Evolutionary conservation across 108 stramenopile genomes (phyloP), one percentile per base, ranked within the genome.

Genomic region (Seminavis robusta): DNA sequence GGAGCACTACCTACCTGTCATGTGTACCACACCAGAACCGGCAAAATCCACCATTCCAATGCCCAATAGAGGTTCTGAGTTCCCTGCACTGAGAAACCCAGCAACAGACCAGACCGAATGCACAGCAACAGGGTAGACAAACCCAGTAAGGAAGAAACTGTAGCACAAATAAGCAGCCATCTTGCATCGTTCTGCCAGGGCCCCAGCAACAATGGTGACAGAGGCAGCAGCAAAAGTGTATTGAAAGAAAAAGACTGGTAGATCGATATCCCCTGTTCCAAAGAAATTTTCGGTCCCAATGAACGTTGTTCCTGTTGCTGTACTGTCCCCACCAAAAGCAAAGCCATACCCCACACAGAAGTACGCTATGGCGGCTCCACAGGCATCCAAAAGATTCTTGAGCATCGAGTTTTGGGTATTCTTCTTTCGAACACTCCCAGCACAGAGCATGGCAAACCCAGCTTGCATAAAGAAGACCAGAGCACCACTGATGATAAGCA

Each of bases 171-270:
- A 96, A 5, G 93, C 90, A 7, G 63, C 33, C 83, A 95, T 93
- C 50, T 89, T 74, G 52, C 92, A 92, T n/a, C 96, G 79, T 60
- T 94, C 96, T n/a, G 96, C 96, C 21, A 97, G 54, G 15, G 94
- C 83, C n/a, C 96, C 96, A 0, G 94, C 92, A 3, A 97, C 94
- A 61, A 97, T 95, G 17, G 91, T 93, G 1, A 86, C 88, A 7
- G 86, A 57, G 1, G 90, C 88, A 10, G 96, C 92, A 15, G 85
- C 75, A 53, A 93, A 94, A 21, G 86, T 71, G 55, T 85, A 90
- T 71, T 94, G 84, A 52, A 87, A 92, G 52, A 97, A 63, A 84
- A 87, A 97, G 59, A 73, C 65, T 30, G 64, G 52, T 57, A 61
- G 20, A 64, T 70, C 39, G 43, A 77, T 75, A 32, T 68, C 52